phyloP scores from a whole-genome alignment of 1,139 yeast species.

The Yamadazyma oceani region DNA sequence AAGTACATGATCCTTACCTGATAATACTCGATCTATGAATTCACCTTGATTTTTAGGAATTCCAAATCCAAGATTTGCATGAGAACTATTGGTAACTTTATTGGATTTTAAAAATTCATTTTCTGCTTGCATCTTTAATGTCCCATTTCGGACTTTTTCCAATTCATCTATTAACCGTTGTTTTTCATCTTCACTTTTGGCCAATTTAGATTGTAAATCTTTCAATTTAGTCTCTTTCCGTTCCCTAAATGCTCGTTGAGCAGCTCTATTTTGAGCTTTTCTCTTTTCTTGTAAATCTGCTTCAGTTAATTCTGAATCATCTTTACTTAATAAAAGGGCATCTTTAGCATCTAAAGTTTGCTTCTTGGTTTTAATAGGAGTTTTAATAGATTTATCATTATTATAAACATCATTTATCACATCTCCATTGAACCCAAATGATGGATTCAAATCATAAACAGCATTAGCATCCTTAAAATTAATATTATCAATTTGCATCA shows the following conservation, averaged over 20 bases:
- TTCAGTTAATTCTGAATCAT: conserved; percentile 45
- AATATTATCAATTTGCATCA: neutral
- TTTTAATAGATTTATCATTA: neutral
- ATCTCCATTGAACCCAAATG: neutral
- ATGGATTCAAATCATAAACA: too few species aligned
- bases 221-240: conserved; percentile 74
- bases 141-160: conserved; percentile 53
- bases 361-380: conserved; percentile 20
- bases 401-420: neutral
- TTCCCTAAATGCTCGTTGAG: conserved; percentile 87
- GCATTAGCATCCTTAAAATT: too few species aligned
- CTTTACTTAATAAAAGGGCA: conserved; percentile 37
- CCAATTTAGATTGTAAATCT: conserved; percentile 62
- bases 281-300: conserved; percentile 55
- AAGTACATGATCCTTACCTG: conserved; percentile 23
- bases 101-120: conserved; percentile 46
- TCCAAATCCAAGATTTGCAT: conserved; percentile 18
- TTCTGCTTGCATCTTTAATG: conserved; percentile 55
- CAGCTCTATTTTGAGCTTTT: conserved; percentile 85
- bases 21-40: conserved; percentile 31
- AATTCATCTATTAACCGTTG: conserved; percentile 51
- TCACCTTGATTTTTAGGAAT: conserved; percentile 40
- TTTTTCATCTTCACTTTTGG: conserved; percentile 60
- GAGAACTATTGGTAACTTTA: neutral
- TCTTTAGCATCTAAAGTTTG: conserved; percentile 39